These are phyloP conservation scores for Lichtheimia ornata DNA, from an alignment of 371 early-diverging fungal genomes.

Conservation along the genomic window DNA sequence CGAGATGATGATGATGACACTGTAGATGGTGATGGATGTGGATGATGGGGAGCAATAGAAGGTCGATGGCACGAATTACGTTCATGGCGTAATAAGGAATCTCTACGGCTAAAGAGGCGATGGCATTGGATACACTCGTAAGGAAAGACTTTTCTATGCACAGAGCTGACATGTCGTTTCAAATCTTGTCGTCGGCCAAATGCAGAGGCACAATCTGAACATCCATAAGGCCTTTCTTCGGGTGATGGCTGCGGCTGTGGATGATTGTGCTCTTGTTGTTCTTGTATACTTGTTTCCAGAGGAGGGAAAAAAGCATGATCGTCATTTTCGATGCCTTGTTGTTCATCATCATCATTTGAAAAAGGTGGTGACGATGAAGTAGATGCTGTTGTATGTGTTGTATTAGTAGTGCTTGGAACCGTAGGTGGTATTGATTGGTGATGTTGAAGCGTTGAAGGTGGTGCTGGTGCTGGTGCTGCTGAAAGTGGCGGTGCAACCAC, in stretches of 20 bases:
- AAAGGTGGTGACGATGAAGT: background rate
- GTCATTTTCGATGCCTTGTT: background rate
- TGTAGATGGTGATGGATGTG: no score
- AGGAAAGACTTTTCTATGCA: background rate
- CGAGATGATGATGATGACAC: no score
- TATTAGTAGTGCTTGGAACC: background rate
- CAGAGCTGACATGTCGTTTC: conserved; percentile 1
- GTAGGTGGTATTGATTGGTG: background rate
- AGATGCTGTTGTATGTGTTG: background rate
- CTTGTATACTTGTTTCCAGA: background rate
- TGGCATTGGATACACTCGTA: background rate
- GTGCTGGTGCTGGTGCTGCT: background rate
- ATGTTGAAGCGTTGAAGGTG: background rate
- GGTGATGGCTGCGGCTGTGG: background rate
- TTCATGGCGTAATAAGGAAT: background rate
- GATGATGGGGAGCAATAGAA: no score
- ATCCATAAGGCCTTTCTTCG: background rate
- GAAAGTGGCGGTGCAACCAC: background rate
- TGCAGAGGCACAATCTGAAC: background rate
- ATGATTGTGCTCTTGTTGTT: background rate
- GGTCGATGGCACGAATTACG: background rate
- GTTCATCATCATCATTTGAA: background rate
- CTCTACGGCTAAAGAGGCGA: background rate
- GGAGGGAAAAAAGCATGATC: background rate
- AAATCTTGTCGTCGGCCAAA: conserved; percentile 2